Evolutionary conservation across 352 stramenopile species (phyloP).

Genomic region (Globisporangium viniferum): DNA sequence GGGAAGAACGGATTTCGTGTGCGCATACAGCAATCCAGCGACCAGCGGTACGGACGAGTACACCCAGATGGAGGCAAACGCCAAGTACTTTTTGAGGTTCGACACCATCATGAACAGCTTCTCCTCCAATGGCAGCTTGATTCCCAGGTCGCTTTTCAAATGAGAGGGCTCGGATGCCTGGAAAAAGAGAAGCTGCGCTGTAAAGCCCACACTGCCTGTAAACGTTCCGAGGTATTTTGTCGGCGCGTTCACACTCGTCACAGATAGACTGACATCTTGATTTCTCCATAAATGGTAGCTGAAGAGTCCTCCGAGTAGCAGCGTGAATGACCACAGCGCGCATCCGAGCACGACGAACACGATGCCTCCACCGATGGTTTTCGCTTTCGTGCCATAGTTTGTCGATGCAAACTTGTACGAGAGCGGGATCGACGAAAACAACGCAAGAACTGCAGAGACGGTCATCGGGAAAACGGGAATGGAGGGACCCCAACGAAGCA

Average conservation of each 20-base stretch:
- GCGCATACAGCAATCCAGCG: conserved; percentile 21
- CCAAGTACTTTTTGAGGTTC: conserved; percentile 14
- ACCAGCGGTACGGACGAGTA: conserved; percentile 19
- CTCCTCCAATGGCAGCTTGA: conserved; percentile 1
- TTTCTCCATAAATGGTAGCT: conserved; percentile 40
- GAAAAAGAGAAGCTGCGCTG: conserved; percentile 44
- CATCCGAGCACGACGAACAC: conserved; percentile 49
- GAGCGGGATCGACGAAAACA: conserved; percentile 52
- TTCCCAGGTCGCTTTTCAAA: not conserved
- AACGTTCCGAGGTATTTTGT: conserved; percentile 48
- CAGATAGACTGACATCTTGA: conserved; percentile 15
- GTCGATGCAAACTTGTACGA: conserved; percentile 43
- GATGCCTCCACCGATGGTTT: conserved; percentile 38
- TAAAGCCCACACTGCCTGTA: conserved; percentile 43
- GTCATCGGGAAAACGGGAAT: conserved; percentile 49
- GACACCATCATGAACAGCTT: conserved; percentile 8
- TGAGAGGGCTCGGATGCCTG: conserved; percentile 25
- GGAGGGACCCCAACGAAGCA: conserved; percentile 38
- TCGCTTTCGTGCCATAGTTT: conserved; percentile 25
- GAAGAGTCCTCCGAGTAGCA: conserved; percentile 45
- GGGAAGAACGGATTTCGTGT: conserved; percentile 27
- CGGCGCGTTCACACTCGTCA: conserved; percentile 7
- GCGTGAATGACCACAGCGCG: conserved; percentile 56
- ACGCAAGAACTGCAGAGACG: conserved; percentile 36
- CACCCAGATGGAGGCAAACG: conserved; percentile 15